A percentile compares a stretch with the other conserved stretches of the same genome.
Conservation (phyloP, 2,329 filamentous ascomycete species). For the Lachnellula cervina region DNA sequence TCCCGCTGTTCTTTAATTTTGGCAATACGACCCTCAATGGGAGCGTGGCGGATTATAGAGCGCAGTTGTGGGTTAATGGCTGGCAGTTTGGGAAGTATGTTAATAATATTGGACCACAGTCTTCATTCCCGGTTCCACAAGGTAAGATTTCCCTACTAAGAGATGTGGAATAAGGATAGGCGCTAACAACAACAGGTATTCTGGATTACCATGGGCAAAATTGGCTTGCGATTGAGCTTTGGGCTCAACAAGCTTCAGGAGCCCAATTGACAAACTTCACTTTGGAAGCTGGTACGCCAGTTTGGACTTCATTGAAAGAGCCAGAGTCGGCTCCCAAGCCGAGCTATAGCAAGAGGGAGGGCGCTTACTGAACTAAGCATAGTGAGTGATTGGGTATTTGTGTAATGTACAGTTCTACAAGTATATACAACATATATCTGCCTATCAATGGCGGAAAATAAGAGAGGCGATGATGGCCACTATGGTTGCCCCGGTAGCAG, state of each 20-base stretch:
- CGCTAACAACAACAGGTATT: conserved; percentile 57
- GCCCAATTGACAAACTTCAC: conserved; percentile 26
- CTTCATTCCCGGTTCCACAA: conserved; percentile 65
- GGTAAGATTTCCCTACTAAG: conserved; percentile 38
- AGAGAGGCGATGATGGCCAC: conserved; percentile 39
- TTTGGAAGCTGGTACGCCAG: conserved; percentile 19
- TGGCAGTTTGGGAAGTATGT: conserved; percentile 67
- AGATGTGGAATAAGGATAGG: conserved; percentile 37
- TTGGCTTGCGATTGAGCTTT: conserved; percentile 62
- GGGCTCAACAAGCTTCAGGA: conserved; percentile 44
- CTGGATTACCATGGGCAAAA: conserved; percentile 67
- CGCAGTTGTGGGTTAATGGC: conserved; percentile 67
- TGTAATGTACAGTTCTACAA: conserved; percentile 17
- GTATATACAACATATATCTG: conserved; percentile 16
- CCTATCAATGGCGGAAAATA: conserved; percentile 25
- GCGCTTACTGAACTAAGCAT: conserved; percentile 22
- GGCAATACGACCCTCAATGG: conserved; percentile 37
- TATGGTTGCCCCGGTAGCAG: conserved; percentile 58
- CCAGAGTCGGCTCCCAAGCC: conserved; percentile 23
- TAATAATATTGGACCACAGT: conserved; percentile 74
- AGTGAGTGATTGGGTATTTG: conserved; percentile 12
- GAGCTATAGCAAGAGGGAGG: conserved; percentile 23
- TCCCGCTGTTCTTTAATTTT: conserved; percentile 58
- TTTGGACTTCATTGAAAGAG: conserved; percentile 21
- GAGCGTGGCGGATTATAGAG: conserved; percentile 45